phyloP scores from a whole-genome alignment of 179 eudicot species.

The Heliamphora pulchella region DNA sequence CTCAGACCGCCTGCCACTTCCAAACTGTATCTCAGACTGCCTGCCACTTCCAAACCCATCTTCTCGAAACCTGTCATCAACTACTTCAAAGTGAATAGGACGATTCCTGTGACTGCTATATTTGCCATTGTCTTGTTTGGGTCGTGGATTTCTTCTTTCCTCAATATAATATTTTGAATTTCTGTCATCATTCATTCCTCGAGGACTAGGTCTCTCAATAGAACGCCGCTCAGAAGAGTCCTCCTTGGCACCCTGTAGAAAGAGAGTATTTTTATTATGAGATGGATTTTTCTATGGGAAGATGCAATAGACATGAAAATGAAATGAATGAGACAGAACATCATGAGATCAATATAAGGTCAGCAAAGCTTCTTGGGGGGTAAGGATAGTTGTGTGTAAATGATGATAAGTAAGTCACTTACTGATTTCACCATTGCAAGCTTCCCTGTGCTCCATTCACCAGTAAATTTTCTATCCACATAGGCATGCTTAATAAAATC shows the following conservation, averaged over 20 bases:
- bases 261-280: neutral
- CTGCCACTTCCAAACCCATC: conserved; percentile 19
- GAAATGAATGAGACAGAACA: neutral
- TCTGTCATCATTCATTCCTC: conserved; percentile 25
- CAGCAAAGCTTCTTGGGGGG: neutral
- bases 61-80: conserved; percentile 40
- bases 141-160: conserved; percentile 37
- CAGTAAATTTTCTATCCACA: conserved; percentile 50
- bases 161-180: conserved; percentile 22
- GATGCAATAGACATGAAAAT: neutral
- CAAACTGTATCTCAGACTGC: neutral
- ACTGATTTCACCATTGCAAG: conserved; percentile 37
- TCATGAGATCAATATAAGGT: neutral
- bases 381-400: neutral
- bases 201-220: conserved; percentile 23
- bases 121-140: conserved; percentile 23
- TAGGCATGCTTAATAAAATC: conserved; percentile 69
- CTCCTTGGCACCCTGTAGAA: conserved; percentile 36
- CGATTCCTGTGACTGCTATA: conserved; percentile 23
- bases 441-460: conserved; percentile 32
- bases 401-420: conserved; percentile 15
- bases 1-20: conserved; percentile 41
- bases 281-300: neutral
- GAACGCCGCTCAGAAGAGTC: conserved; percentile 21
- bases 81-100: conserved; percentile 37